Conservation (phyloP, 768 basidiomycete species). For the Termitomyces sp. region DNA sequence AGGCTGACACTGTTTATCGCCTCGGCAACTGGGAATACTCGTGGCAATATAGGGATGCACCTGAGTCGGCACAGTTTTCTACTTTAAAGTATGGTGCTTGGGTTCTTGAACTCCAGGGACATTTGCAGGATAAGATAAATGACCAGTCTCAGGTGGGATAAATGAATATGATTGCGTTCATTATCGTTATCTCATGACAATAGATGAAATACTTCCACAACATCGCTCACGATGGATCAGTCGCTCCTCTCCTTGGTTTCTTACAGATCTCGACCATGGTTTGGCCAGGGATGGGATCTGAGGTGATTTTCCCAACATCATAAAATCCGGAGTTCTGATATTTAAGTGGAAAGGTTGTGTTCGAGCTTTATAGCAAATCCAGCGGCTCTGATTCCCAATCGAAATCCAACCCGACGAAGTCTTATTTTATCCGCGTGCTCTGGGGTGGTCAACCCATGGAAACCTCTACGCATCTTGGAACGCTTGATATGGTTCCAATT, state of each 20-base stretch:
- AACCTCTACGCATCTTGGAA: slow-evolving; percentile 41
- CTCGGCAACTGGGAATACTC: slow-evolving; percentile 60
- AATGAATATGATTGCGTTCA: no score
- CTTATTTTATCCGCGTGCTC: slow-evolving; percentile 38
- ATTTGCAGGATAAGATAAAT: slow-evolving; percentile 29
- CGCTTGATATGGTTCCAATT: slow-evolving; percentile 39
- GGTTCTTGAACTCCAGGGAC: slow-evolving; percentile 37
- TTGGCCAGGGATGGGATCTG: slow-evolving; percentile 54
- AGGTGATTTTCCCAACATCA: slow-evolving; percentile 16
- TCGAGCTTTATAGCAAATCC: slow-evolving; percentile 33
- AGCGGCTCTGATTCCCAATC: background rate
- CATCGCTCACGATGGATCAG: slow-evolving; percentile 46
- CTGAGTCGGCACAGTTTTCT: slow-evolving; percentile 35
- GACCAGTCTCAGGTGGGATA: slow-evolving; percentile 27
- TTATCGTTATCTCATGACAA: background rate
- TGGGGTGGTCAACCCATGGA: slow-evolving; percentile 46
- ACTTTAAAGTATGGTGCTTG: slow-evolving; percentile 41
- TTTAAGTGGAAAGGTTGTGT: slow-evolving; percentile 25
- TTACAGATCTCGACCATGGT: slow-evolving; percentile 45
- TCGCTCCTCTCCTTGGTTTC: slow-evolving; percentile 42
- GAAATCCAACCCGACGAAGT: background rate
- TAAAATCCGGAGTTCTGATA: background rate
- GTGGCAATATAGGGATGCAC: slow-evolving; percentile 42
- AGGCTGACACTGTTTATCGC: slow-evolving; percentile 47
- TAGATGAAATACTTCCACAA: slow-evolving; percentile 14